Conservation (phyloP, 2,329 filamentous ascomycete species). For the Microthyrium microscopicum region DNA sequence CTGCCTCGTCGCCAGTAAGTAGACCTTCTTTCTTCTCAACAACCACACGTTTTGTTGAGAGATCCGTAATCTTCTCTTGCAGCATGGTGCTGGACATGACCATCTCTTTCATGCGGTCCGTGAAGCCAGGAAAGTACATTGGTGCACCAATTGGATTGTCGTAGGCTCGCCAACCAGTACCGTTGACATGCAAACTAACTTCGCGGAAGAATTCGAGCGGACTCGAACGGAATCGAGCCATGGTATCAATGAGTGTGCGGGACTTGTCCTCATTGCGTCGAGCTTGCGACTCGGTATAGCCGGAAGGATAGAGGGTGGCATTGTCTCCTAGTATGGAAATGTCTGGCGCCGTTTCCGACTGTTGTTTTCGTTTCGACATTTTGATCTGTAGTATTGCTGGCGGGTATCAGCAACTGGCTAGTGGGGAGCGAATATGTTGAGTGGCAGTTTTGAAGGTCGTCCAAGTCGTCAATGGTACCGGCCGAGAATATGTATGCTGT, state of each 20-base stretch:
- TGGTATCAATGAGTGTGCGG: constrained; percentile 60
- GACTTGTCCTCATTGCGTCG: constrained; percentile 26
- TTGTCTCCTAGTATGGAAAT: constrained; percentile 29
- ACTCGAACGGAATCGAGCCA: constrained; percentile 66
- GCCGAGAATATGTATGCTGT: too few relatives aligned
- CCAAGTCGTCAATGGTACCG: too few relatives aligned
- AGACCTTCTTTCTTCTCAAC: constrained; percentile 65
- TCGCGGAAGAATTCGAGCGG: constrained; percentile 75
- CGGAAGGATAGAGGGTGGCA: constrained; percentile 27
- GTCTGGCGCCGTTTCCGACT: constrained; percentile 26
- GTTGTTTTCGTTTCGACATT: too few relatives aligned
- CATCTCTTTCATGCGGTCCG: constrained; percentile 68
- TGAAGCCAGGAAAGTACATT: constrained; percentile 84
- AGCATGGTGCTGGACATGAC: constrained; percentile 65
- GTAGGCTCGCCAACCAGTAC: constrained; percentile 89
- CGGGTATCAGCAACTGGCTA: too few relatives aligned
- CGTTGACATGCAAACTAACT: constrained; percentile 81
- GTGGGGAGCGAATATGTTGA: too few relatives aligned
- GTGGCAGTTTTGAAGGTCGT: too few relatives aligned
- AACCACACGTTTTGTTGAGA: constrained; percentile 57
- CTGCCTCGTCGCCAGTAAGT: constrained; percentile 24
- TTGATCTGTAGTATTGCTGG: too few relatives aligned
- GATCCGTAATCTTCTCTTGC: constrained; percentile 53
- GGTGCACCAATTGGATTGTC: constrained; percentile 80
- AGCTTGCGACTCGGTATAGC: constrained; percentile 18